Evolutionary conservation across 495 filamentous ascomycete species (phyloP), one percentile per base, ranked within the genome.

Genomic region (Astrocystis sublimbata): DNA sequence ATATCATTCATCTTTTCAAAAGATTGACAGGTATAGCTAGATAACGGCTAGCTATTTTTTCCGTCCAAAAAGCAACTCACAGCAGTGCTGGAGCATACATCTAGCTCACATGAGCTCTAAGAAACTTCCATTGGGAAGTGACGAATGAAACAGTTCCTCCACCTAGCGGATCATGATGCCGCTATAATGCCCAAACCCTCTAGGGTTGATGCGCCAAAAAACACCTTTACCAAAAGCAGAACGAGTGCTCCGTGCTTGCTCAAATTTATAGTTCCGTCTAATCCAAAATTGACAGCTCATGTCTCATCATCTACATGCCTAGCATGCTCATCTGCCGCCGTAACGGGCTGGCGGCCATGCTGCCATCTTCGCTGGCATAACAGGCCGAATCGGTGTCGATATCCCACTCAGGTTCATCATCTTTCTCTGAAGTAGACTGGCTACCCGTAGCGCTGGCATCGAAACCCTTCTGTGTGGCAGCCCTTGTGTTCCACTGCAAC

Each of bases 401-500:
- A 67, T 96, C 92, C 82, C 88, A 91, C 54, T 83, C 79, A 19
- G 83, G 81, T 63, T 86, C 82, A 21, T 83, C 77, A 17, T 81
- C 79, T 19, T 80, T 72, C 12, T 71, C 75, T 19, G 73, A 75
- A 26, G 64, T 71, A 7, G 63, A 65, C 17, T 70, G 65, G 42
- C 75, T 72, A 57, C 63, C 47, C n/a, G 52, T 64, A 51, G 64
- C 67, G 47, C 79, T 81, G 28, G n/a, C n/a, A n/a, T 85, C 84
- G 78, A 90, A 96, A 42, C 82, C 86, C 72, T 96, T 96, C 76
- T 97, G 92, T 61, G 87, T 84, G 12, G 92, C 92, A 23, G 89
- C 90, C 53, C 94, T 83, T 10, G 85, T 90, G 72, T 97, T 97
- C 94, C 94, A 98, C 50, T 92, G 84, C 60, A 98, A 81, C 1